Evolutionary conservation across 1,139 yeast species (phyloP), one percentile per base, ranked within the genome.

Genomic region (Sugiyamaella grinbergsii): DNA sequence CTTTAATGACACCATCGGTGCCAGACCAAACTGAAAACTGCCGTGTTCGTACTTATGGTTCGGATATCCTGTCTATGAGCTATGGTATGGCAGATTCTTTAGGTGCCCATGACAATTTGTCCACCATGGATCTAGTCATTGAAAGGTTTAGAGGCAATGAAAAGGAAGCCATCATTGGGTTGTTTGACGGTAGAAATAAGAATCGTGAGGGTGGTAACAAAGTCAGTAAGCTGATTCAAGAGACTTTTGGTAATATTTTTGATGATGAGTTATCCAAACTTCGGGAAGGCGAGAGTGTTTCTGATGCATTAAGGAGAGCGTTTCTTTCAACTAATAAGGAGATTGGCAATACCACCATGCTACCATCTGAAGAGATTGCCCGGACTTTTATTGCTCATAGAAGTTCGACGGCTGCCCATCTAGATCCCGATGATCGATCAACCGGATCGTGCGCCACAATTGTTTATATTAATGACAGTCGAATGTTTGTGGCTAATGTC

Each of bases 31-130:
- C 81, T 16, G 80, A 81, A 16, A 85, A 86, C 59, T 80, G 87
- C 63, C 85, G 98, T 71, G 85, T 93, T 34, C 80, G 98, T 61
- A 88, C 98, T 0, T 87, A 95, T 0, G 93, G 94, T n/a, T 85
- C 96, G 0, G 88, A 83, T 51, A 71, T 89, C 28, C 83, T 85
- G 49, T 81, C 80, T 44, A 79, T 87, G 73, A 84, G 91, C 1
- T 89, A 90, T 64, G 98, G 98, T 64, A 90, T 91, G 47, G 86
- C 97, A 1, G 99, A 94, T 67, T 75, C 85, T 1, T 75, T 93
- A 64, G 96, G 96, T 1, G 75, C 75, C 52, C 74, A 83, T 52
- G 83, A 82, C 33, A 75, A 76, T 54, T 79, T 93, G 7, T 79
- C 91, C 0, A 80, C 84, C 7, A 78, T 95, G 62, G 99, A 93